phyloP scores from a whole-genome alignment of 768 basidiomycete genomes.

The Trametes coccinea region DNA sequence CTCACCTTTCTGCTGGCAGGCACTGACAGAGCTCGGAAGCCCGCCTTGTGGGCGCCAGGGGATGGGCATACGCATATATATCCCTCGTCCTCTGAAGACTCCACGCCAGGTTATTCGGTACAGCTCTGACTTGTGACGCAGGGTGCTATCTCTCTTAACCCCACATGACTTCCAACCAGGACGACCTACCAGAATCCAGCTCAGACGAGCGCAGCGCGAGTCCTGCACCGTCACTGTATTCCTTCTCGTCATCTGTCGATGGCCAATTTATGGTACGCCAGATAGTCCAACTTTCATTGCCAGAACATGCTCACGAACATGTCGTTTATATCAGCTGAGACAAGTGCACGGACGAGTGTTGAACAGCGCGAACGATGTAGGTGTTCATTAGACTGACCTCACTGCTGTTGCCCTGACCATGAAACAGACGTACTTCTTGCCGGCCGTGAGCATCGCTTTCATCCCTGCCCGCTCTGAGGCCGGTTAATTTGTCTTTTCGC shows the following conservation, averaged over 20 bases:
- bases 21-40: constrained; percentile 4
- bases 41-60: constrained; percentile 12
- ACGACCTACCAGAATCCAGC: constrained; percentile 11
- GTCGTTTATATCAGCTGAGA: constrained; percentile 23
- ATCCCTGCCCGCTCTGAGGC: not conserved
- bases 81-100: constrained; percentile 13
- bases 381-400: constrained; percentile 3
- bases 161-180: constrained; percentile 14
- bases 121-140: not conserved
- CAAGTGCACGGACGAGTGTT: constrained; percentile 32
- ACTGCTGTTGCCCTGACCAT: not conserved
- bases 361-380: constrained; percentile 33
- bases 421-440: constrained; percentile 32
- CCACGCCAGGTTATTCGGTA: constrained; percentile 14
- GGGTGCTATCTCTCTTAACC: not conserved
- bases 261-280: constrained; percentile 29
- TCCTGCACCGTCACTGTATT: constrained; percentile 35
- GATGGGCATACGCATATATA: constrained; percentile 13
- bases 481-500: not conserved
- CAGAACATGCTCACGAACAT: not conserved
- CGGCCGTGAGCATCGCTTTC: constrained; percentile 27
- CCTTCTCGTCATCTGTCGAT: constrained; percentile 33
- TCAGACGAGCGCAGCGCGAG: constrained; percentile 24
- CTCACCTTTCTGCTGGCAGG: constrained; percentile 8
- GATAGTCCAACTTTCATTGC: not conserved